Evolutionary conservation across 129 eudicot genomes (phyloP).

Genomic region (Centaurea solstitialis): DNA sequence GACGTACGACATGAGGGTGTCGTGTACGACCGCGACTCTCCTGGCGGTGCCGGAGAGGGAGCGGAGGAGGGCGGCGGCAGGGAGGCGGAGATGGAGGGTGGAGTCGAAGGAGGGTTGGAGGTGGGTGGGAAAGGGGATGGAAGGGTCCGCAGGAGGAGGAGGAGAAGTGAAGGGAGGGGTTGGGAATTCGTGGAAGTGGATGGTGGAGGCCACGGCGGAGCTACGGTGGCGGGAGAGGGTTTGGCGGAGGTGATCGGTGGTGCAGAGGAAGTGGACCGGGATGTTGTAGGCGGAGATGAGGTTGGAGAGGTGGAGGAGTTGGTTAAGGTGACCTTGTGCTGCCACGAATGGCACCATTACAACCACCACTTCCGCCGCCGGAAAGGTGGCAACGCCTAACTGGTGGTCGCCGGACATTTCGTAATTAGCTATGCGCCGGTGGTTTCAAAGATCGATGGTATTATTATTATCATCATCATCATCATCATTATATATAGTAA

Average conservation of each 20-base stretch:
- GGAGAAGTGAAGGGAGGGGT: conserved; percentile 21
- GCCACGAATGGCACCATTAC: conserved; percentile 46
- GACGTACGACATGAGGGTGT: conserved; percentile 24
- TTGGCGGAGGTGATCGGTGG: conserved; percentile 47
- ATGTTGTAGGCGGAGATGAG: conserved; percentile 42
- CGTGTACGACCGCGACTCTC: conserved; percentile 25
- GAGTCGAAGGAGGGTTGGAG: conserved; percentile 28
- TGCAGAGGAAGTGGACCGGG: conserved; percentile 36
- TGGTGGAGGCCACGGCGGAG: conserved; percentile 13
- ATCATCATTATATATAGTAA: too few species aligned
- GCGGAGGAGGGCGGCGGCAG: conserved; percentile 9
- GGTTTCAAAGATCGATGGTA: not conserved
- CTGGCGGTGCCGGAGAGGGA: not conserved
- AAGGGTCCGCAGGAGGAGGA: conserved; percentile 25
- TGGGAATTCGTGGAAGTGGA: conserved; percentile 33
- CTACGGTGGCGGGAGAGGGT: conserved; percentile 36
- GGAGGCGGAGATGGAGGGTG: conserved; percentile 24
- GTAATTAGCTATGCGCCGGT: not conserved
- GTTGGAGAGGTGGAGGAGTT: conserved; percentile 47
- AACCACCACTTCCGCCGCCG: not conserved
- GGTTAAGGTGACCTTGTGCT: conserved; percentile 55
- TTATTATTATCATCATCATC: too few species aligned
- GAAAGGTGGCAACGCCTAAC: not conserved
- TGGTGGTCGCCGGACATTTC: not conserved
- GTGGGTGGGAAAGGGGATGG: conserved; percentile 30